These are phyloP conservation scores for Claviceps spartinae DNA, from an alignment of 2,329 filamentous ascomycete species.

Conservation along the genomic window DNA sequence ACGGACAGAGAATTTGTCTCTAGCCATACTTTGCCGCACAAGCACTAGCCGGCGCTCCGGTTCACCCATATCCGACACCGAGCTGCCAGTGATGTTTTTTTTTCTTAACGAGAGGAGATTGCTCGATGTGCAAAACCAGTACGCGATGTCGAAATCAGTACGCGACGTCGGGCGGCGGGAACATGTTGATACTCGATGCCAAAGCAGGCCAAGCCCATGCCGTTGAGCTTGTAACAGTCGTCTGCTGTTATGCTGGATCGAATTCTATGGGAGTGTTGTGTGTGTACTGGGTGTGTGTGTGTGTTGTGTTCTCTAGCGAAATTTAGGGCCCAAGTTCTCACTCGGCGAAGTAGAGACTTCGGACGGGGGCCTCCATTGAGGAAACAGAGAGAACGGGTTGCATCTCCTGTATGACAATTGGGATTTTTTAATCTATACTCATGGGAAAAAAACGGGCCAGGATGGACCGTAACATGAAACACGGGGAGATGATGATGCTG, in stretches of 20 bases:
- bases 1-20: conserved; percentile 16
- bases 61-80: conserved; percentile 15
- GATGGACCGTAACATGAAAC: conserved; percentile 21
- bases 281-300: conserved; percentile 5
- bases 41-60: conserved; percentile 15
- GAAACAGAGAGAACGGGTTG: neutral
- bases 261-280: conserved; percentile 2
- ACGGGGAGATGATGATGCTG: conserved; percentile 17
- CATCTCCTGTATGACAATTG: conserved; percentile 5
- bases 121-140: conserved; percentile 15
- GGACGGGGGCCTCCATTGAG: neutral
- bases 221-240: conserved; percentile 5
- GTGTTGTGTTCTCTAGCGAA: conserved; percentile 14
- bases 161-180: conserved; percentile 14
- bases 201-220: conserved; percentile 5
- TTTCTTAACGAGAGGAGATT: conserved; percentile 1
- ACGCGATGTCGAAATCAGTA: conserved; percentile 13
- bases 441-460: conserved; percentile 15
- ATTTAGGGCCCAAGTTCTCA: conserved; percentile 1
- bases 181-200: conserved; percentile 17
- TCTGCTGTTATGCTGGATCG: conserved; percentile 11
- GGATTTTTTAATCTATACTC: conserved; percentile 4
- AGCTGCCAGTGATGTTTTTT: conserved; percentile 14
- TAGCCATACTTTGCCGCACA: conserved; percentile 18
- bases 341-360: conserved; percentile 4